Evolutionary conservation across 1,139 yeast species (phyloP).

Genomic region (Saccharomycopsis hybrid): DNA sequence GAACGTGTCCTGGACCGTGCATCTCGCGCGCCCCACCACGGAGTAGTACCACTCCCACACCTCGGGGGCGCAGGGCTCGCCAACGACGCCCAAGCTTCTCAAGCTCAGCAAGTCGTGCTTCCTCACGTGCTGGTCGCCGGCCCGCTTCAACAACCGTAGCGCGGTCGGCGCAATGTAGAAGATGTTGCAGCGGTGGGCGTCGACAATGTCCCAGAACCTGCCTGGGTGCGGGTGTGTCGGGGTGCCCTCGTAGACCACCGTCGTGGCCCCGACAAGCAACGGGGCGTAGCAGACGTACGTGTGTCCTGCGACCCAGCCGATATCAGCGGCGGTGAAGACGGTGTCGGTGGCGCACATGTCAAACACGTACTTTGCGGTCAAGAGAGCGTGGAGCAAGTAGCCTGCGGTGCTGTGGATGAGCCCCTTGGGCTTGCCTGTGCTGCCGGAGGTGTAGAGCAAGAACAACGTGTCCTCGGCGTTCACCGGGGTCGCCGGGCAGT

Average conservation of each 20-base stretch:
- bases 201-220: slow-evolving; percentile 94
- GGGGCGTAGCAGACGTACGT: slow-evolving; percentile 96
- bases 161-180: slow-evolving; percentile 99
- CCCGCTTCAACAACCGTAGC: slow-evolving; percentile 86
- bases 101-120: slow-evolving; percentile 82
- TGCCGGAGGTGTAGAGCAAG: slow-evolving; percentile 91
- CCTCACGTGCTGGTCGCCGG: slow-evolving; percentile 79
- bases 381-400: slow-evolving; percentile 86
- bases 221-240: slow-evolving; percentile 97
- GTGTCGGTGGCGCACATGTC: slow-evolving; percentile 87
- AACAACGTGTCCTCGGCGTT: slow-evolving; percentile 90
- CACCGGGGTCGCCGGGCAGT: slow-evolving; percentile 82
- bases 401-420: slow-evolving; percentile 95
- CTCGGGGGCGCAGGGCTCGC: slow-evolving; percentile 98
- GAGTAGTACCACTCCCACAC: slow-evolving; percentile 98
- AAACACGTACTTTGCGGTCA: slow-evolving; percentile 89
- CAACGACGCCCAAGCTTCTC: slow-evolving; percentile 95
- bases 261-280: slow-evolving; percentile 77
- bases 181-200: slow-evolving; percentile 89
- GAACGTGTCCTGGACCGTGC: slow-evolving; percentile 88
- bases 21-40: slow-evolving; percentile 80
- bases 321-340: slow-evolving; percentile 96
- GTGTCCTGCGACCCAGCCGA: slow-evolving; percentile 99
- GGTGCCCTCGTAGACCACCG: slow-evolving; percentile 93
- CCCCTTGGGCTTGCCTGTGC: slow-evolving; percentile 98